Evolutionary conservation across 495 filamentous ascomycete species (phyloP), one percentile per base, ranked within the genome.

Genomic region (Penicillium lividum): DNA sequence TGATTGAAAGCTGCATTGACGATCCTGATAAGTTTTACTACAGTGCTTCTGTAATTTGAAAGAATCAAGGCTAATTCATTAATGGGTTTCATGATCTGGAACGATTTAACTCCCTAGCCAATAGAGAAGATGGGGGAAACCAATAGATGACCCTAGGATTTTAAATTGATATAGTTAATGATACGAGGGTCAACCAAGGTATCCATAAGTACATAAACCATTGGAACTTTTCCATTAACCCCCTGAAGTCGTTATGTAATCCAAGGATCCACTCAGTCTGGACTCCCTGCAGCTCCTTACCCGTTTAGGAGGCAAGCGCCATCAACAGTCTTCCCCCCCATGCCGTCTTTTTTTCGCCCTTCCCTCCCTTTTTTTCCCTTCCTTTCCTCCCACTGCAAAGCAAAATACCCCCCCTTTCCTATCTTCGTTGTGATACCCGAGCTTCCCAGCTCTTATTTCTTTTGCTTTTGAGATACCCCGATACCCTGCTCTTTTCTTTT

Each of bases 381-480:
- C 57, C 64, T 68, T 59, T 56, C 52, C 57, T 61, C 58, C 64
- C 59, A 72, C 54, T 58, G 61, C 54, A 58, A 63, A 61, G 53
- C 53, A 66, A 54, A 62, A 65, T 63, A 64, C 60, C 60, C 61
- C 59, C 54, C 58, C 58, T 53, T 64, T 64, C 55, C 60, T 57
- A 64, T 67, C 71, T 72, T 49, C 46, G 46, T 76, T 77, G 69
- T 79, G 75, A 78, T 79, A 78, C 75, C 75, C 77, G 69, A 72
- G 74, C 73, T 77, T 59, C 68, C 66, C 62, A 66, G 73, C 73
- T 77, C 67, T 71, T 71, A 71, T 75, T 75, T 74, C 60, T 60
- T 58, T 66, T 70, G 58, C 72, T 71, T 73, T 62, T 66, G 62
- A 77, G 73, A 79, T 77, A 78, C 72, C 65, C 65, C 65, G 65